Evolutionary conservation across 805 yeast genomes (phyloP).

Genomic region (Saturnispora hagleri): DNA sequence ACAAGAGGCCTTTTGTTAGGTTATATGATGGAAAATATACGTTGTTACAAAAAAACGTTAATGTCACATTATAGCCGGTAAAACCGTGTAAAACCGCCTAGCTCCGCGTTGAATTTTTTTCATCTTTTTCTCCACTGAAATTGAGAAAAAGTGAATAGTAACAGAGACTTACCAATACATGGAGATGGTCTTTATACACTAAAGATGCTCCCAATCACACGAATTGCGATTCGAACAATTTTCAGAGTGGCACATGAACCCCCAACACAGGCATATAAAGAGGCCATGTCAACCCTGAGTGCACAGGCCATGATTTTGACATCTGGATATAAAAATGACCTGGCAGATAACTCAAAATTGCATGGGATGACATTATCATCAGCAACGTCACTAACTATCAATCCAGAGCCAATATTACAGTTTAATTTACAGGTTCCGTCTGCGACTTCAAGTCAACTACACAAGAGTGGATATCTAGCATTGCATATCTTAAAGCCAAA

Average conservation of each 20-base stretch:
- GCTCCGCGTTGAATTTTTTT: not conserved
- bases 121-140: not conserved
- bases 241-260: conserved; percentile 16
- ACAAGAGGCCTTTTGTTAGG: too few species aligned
- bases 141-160: not conserved
- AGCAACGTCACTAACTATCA: conserved; percentile 69
- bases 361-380: conserved; percentile 85
- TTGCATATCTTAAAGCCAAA: conserved; percentile 68
- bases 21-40: not conserved
- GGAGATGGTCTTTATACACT: not conserved
- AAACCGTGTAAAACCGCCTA: not conserved
- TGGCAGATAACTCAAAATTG: conserved; percentile 20
- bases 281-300: conserved; percentile 29
- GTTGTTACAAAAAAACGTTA: not conserved
- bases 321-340: conserved; percentile 28
- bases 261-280: conserved; percentile 23
- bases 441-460: conserved; percentile 60
- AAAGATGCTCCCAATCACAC: not conserved
- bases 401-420: conserved; percentile 70
- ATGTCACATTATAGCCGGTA: not conserved
- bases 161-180: not conserved
- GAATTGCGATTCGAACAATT: not conserved
- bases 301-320: conserved; percentile 51
- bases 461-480: conserved; percentile 51
- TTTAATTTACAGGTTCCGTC: conserved; percentile 87